phyloP scores from a whole-genome alignment of 345 rosid species.

The Pugionium dolabratum region DNA sequence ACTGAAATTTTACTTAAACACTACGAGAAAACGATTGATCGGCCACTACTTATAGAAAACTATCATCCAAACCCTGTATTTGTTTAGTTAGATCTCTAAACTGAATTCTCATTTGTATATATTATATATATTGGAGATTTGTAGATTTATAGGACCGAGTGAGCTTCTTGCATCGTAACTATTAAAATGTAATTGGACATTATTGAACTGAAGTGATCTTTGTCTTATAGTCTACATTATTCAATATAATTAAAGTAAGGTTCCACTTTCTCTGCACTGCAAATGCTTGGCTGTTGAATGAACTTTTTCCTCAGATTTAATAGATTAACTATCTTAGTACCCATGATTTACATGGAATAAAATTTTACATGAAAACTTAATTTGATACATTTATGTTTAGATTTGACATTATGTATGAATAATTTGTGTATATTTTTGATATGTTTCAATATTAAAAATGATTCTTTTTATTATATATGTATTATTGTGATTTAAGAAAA shows the following conservation, averaged over 20 bases:
- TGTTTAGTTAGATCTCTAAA: too few relatives aligned
- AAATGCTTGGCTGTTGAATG: constrained; percentile 21
- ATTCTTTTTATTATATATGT: too few relatives aligned
- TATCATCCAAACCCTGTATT: too few relatives aligned
- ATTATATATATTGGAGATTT: neutral
- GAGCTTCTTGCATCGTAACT: neutral
- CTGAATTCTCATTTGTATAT: too few relatives aligned
- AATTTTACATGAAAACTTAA: neutral
- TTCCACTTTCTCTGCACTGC: constrained; percentile 20
- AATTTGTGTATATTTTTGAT: neutral
- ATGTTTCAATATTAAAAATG: too few relatives aligned
- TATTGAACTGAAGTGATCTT: constrained; percentile 12
- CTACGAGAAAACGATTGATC: neutral
- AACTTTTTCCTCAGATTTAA: neutral
- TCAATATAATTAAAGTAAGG: constrained; percentile 23
- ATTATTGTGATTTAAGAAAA: too few relatives aligned
- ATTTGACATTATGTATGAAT: too few relatives aligned
- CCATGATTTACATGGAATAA: neutral
- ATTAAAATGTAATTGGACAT: constrained; percentile 13
- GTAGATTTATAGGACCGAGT: neutral
- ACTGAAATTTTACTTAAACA: neutral
- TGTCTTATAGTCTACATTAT: constrained; percentile 31
- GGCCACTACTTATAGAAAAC: neutral
- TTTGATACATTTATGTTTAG: too few relatives aligned
- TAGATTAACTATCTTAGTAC: too few relatives aligned